These are phyloP conservation scores for Tylopilus rubrobrunneus DNA, from an alignment of 768 basidiomycete genomes.

Conservation along the genomic window DNA sequence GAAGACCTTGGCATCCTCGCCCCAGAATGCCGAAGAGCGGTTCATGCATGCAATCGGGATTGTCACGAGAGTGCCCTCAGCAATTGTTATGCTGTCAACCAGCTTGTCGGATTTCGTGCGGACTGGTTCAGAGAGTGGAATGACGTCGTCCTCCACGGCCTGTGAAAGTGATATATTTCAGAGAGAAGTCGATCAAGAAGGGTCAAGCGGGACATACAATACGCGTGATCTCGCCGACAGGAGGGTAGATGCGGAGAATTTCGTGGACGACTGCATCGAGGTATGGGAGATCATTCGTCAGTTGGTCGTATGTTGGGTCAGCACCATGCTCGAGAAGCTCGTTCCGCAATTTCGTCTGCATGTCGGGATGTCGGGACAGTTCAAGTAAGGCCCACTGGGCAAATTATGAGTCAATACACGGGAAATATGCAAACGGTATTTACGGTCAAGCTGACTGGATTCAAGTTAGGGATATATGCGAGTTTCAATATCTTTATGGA, in stretches of 20 bases:
- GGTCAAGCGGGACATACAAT: slow-evolving; percentile 11
- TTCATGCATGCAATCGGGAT: slow-evolving; percentile 48
- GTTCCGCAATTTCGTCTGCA: slow-evolving; percentile 46
- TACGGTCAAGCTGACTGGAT: slow-evolving; percentile 19
- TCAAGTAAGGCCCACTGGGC: slow-evolving; percentile 57
- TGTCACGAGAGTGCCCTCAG: too few species aligned
- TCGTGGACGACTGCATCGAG: slow-evolving; percentile 50
- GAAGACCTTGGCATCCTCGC: slow-evolving; percentile 51
- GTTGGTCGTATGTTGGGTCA: slow-evolving; percentile 55
- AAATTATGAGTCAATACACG: neutral
- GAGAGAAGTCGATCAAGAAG: too few species aligned
- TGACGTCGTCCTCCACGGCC: slow-evolving; percentile 27
- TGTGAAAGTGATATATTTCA: slow-evolving; percentile 19
- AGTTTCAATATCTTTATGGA: too few species aligned
- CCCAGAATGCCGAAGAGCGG: slow-evolving; percentile 53
- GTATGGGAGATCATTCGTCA: slow-evolving; percentile 45
- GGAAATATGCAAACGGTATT: neutral
- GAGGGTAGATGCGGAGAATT: slow-evolving; percentile 40
- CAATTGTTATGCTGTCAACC: too few species aligned
- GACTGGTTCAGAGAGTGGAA: too few species aligned
- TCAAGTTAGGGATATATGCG: too few species aligned
- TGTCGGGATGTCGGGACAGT: slow-evolving; percentile 41
- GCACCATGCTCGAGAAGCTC: slow-evolving; percentile 41
- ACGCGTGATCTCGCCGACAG: slow-evolving; percentile 25
- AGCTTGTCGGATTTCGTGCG: slow-evolving; percentile 36